Evolutionary conservation across 345 rosid species (phyloP).

Genomic region (Bruguiera sexangula): DNA sequence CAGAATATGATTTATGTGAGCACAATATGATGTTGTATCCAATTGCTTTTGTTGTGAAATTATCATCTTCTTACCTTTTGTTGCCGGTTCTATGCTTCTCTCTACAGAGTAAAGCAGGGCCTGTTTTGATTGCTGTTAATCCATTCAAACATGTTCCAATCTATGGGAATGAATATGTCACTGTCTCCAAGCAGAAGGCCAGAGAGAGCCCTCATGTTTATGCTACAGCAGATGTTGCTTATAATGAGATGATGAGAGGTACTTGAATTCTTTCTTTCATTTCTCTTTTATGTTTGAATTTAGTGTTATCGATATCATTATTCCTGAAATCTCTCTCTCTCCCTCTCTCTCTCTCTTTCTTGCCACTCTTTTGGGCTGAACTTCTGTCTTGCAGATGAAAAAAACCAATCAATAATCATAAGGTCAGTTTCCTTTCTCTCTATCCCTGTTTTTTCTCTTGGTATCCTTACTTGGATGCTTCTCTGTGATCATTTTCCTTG

Average conservation of each 20-base stretch:
- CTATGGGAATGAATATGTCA: slow-evolving; percentile 57
- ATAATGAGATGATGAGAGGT: slow-evolving; percentile 95
- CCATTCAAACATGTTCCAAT: slow-evolving; percentile 69
- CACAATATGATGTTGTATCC: slow-evolving; percentile 15
- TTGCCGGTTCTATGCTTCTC: slow-evolving; percentile 19
- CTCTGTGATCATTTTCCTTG: too few relatives aligned
- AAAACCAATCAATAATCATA: slow-evolving; percentile 87
- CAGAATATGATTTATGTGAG: slow-evolving; percentile 84
- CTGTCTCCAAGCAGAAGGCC: slow-evolving; percentile 58
- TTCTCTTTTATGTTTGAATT: slow-evolving; percentile 19
- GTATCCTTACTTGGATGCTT: background rate
- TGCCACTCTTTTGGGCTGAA: slow-evolving; percentile 7
- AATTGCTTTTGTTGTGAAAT: slow-evolving; percentile 1
- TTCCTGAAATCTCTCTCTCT: slow-evolving; percentile 3
- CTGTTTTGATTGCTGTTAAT: slow-evolving; percentile 81
- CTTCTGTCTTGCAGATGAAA: slow-evolving; percentile 56
- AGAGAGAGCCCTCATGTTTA: slow-evolving; percentile 74
- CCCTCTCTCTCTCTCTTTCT: background rate
- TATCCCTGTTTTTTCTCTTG: background rate
- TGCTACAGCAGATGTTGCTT: slow-evolving; percentile 77
- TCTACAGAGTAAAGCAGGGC: slow-evolving; percentile 88
- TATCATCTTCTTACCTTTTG: slow-evolving; percentile 11
- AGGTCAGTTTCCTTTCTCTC: slow-evolving; percentile 44
- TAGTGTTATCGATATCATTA: background rate
- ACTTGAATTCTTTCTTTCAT: slow-evolving; percentile 17